A percentile compares a stretch with the other conserved stretches of the same genome.
Conservation (phyloP, 108 stramenopile genomes). For the Cylindrotheca closterium region DNA sequence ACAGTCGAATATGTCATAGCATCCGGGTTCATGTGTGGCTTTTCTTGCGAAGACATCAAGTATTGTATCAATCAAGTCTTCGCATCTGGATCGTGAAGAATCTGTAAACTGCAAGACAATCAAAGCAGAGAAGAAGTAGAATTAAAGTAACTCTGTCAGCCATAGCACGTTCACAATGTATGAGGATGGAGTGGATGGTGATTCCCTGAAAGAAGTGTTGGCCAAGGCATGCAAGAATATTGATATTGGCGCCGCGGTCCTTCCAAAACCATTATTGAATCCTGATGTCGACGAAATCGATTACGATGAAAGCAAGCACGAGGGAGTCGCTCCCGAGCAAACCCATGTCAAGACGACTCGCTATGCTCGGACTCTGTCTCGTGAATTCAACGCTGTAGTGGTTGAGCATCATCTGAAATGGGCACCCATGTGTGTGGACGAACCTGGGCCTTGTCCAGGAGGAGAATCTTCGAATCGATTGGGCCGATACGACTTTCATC, state of each 20-base stretch:
- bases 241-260: slow-evolving; percentile 80
- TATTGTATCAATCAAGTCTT: too few species aligned
- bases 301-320: slow-evolving; percentile 10
- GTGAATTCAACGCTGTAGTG: slow-evolving; percentile 91
- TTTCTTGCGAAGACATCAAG: too few species aligned
- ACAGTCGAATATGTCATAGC: too few species aligned
- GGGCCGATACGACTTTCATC: slow-evolving; percentile 87
- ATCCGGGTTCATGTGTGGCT: too few species aligned
- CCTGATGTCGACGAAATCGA: slow-evolving; percentile 40
- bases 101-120: too few species aligned
- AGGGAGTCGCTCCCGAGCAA: slow-evolving; percentile 2
- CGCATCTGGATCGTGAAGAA: too few species aligned
- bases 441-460: slow-evolving; percentile 65
- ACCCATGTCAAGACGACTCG: slow-evolving; percentile 5
- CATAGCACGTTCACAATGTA: too few species aligned
- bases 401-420: slow-evolving; percentile 92
- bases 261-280: slow-evolving; percentile 67
- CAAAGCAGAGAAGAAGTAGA: too few species aligned
- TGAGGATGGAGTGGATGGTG: slow-evolving; percentile 42
- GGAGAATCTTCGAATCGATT: slow-evolving; percentile 44
- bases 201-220: slow-evolving; percentile 55
- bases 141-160: too few species aligned
- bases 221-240: slow-evolving; percentile 53
- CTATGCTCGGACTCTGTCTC: slow-evolving; percentile 53
- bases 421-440: slow-evolving; percentile 61